Conservation (phyloP, 768 basidiomycete genomes). For the Calocera viscosa region DNA sequence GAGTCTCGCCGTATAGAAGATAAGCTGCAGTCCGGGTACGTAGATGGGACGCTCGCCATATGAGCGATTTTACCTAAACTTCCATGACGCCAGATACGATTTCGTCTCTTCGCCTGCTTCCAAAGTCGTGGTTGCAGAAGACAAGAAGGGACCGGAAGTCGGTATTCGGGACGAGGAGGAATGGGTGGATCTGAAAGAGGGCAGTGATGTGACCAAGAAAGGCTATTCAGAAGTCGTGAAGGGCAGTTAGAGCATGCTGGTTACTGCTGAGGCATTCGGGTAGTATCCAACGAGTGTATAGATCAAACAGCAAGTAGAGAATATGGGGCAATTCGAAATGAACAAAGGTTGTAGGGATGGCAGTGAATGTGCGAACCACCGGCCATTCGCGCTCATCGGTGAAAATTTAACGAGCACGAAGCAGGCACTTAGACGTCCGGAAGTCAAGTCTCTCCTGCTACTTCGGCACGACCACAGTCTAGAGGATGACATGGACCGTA, state of each 20-base stretch:
- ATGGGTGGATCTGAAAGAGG: background rate
- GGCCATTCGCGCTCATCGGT: slow-evolving; percentile 1
- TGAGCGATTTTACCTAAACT: too few relatives aligned
- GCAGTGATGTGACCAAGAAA: background rate
- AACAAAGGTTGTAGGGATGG: too few relatives aligned
- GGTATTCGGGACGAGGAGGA: background rate
- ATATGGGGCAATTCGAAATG: too few relatives aligned
- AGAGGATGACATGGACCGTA: slow-evolving; percentile 2
- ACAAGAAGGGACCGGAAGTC: background rate
- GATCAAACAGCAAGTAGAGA: too few relatives aligned
- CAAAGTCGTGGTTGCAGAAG: background rate
- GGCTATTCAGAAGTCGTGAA: background rate
- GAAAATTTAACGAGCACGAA: background rate
- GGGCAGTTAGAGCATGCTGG: background rate
- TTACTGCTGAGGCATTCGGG: background rate
- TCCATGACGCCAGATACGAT: background rate
- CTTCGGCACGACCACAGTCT: slow-evolving; percentile 8
- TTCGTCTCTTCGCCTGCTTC: background rate
- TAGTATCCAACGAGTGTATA: background rate
- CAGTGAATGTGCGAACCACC: background rate
- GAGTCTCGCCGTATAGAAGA: background rate
- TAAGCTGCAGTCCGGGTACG: slow-evolving; percentile 1
- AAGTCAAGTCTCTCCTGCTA: background rate
- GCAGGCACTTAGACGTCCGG: background rate
- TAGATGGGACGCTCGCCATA: background rate